Percentiles rank a stretch among this genome's conserved stretches.
Evolutionary conservation across 2,329 filamentous ascomycete genomes (phyloP).

Genomic region (Harringtonia lauricola): DNA sequence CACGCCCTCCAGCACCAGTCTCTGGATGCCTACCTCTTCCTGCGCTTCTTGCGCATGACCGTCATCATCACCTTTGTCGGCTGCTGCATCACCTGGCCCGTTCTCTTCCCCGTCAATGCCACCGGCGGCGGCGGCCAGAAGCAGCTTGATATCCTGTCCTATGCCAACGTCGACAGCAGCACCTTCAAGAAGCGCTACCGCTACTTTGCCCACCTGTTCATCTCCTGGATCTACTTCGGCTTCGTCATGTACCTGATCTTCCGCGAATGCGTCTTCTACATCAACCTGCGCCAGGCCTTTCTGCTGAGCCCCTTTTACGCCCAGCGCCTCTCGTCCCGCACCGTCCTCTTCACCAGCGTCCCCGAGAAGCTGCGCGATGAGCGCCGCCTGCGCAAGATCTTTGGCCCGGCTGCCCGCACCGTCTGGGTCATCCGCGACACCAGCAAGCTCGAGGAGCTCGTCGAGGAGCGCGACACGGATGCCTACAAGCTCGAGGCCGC

Average conservation of each 20-base stretch:
- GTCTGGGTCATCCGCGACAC: conserved; percentile 77
- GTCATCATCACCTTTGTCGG: conserved; percentile 73
- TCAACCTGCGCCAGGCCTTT: conserved; percentile 91
- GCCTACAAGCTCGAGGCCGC: conserved; percentile 77
- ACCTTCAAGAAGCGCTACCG: conserved; percentile 43
- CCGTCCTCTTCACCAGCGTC: conserved; percentile 81
- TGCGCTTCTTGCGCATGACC: conserved; percentile 75
- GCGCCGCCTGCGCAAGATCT: conserved; percentile 65
- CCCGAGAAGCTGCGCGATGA: conserved; percentile 69
- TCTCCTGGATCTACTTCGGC: conserved; percentile 72
- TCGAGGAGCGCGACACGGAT: conserved; percentile 69
- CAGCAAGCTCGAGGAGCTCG: conserved; percentile 66
- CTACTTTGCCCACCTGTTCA: conserved; percentile 72
- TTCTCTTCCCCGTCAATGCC: conserved; percentile 76
- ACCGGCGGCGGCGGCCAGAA: conserved; percentile 57
- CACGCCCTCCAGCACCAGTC: conserved; percentile 84
- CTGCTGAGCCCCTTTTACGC: conserved; percentile 74
- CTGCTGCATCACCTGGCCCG: conserved; percentile 73
- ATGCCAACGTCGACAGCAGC: conserved; percentile 58
- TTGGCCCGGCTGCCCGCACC: conserved; percentile 69
- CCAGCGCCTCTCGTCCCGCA: conserved; percentile 78
- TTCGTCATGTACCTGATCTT: conserved; percentile 88
- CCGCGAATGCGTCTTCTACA: conserved; percentile 84
- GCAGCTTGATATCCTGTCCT: conserved; percentile 69
- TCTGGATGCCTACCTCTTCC: conserved; percentile 81